These are phyloP conservation scores for Penicillium sp. DNA, from an alignment of 2,329 filamentous ascomycete species.

Conservation along the genomic window DNA sequence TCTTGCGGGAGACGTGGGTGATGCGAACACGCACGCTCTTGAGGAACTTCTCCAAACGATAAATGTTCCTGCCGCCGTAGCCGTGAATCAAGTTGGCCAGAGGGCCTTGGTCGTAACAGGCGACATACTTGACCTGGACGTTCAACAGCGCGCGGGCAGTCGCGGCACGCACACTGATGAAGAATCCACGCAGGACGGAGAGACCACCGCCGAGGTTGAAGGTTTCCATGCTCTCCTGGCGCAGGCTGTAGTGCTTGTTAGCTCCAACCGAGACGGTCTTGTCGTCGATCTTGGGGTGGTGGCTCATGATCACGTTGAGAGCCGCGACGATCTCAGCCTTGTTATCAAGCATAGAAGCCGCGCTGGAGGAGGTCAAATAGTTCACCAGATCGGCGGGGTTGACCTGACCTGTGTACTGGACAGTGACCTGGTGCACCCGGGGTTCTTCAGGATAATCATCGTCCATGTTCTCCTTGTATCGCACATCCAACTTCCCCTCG, in stretches of 20 bases:
- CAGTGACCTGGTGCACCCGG: conserved; percentile 36
- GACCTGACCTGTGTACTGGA: conserved; percentile 36
- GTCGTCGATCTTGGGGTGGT: conserved; percentile 43
- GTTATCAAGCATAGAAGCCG: conserved; percentile 38
- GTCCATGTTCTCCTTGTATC: conserved; percentile 38
- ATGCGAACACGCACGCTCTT: conserved; percentile 42
- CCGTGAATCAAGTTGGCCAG: conserved; percentile 40
- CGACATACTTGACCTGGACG: conserved; percentile 58
- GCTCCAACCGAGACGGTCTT: conserved; percentile 48
- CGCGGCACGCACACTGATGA: conserved; percentile 57
- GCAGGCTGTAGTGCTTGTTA: conserved; percentile 53
- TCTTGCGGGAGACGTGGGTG: conserved; percentile 41
- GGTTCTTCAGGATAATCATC: conserved; percentile 32
- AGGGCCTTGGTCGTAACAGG: conserved; percentile 53
- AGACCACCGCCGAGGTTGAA: conserved; percentile 50
- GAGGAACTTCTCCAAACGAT: conserved; percentile 35
- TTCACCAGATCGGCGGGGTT: conserved; percentile 44
- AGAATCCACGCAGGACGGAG: conserved; percentile 59
- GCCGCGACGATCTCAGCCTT: conserved; percentile 54
- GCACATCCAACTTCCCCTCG: conserved; percentile 27
- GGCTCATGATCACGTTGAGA: conserved; percentile 56
- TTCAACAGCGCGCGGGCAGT: conserved; percentile 59
- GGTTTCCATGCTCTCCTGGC: conserved; percentile 30
- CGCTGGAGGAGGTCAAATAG: conserved; percentile 40
- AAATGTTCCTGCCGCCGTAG: conserved; percentile 18